Percentiles rank a stretch among this genome's conserved stretches.
These are phyloP conservation scores for Apiospora arundinis DNA, from an alignment of 2,329 filamentous ascomycete genomes.

Conservation along the genomic window DNA sequence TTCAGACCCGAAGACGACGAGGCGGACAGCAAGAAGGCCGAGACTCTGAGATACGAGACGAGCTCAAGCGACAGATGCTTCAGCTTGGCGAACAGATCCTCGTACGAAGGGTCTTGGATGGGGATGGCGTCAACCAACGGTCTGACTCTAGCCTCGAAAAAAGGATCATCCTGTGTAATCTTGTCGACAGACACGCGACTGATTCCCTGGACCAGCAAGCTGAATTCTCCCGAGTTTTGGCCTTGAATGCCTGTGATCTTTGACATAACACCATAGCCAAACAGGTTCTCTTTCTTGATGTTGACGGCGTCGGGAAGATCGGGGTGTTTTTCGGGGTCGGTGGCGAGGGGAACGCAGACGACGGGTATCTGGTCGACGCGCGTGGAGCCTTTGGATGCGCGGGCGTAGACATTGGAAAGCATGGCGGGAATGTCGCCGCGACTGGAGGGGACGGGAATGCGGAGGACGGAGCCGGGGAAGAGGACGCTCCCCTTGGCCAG, in stretches of 20 bases:
- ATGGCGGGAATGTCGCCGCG: slow-evolving; percentile 89
- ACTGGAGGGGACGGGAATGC: slow-evolving; percentile 79
- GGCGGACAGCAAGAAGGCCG: slow-evolving; percentile 78
- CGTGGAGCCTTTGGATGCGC: slow-evolving; percentile 71
- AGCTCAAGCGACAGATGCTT: slow-evolving; percentile 88
- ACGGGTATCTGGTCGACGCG: slow-evolving; percentile 75
- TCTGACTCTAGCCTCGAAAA: slow-evolving; percentile 82
- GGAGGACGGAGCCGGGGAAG: slow-evolving; percentile 83
- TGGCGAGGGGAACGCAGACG: slow-evolving; percentile 83
- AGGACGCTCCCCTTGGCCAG: slow-evolving; percentile 82
- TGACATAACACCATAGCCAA: slow-evolving; percentile 80
- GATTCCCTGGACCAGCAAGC: slow-evolving; percentile 84
- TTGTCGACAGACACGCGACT: slow-evolving; percentile 78
- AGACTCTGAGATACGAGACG: slow-evolving; percentile 81
- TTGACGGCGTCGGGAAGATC: slow-evolving; percentile 61
- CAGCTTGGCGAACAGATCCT: slow-evolving; percentile 77
- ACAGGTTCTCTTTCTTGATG: slow-evolving; percentile 75
- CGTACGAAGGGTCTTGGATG: slow-evolving; percentile 37
- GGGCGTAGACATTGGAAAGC: slow-evolving; percentile 83
- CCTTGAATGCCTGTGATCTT: slow-evolving; percentile 82
- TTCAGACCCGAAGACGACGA: slow-evolving; percentile 70
- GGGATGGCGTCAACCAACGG: slow-evolving; percentile 35
- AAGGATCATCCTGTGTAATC: slow-evolving; percentile 78
- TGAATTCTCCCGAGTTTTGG: slow-evolving; percentile 76
- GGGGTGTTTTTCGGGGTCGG: slow-evolving; percentile 60